Evolutionary conservation across 495 filamentous ascomycete genomes (phyloP), one percentile per base, ranked within the genome.

Genomic region (Xylaria palmicola): DNA sequence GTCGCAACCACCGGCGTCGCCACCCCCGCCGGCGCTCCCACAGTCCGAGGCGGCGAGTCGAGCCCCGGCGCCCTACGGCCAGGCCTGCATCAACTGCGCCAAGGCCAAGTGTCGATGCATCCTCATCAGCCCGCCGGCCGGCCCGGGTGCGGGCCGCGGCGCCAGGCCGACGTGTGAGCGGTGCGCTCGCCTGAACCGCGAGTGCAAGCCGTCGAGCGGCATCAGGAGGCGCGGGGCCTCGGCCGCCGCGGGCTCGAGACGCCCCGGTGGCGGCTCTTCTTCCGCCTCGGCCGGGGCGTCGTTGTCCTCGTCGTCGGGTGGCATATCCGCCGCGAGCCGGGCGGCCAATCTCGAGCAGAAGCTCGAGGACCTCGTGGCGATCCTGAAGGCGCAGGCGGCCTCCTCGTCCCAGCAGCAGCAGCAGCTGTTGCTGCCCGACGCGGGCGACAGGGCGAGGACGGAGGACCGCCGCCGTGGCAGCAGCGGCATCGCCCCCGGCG

Each of bases 21-120:
- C 37, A 17, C 27, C 48, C 37, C 6, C 48, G 29, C 27, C 58
- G 7, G 24, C 48, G 4, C 32, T 30, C 7, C 34, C 29, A 24
- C 45, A 19, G 36, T 10, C 44, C 20, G 44, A 59, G 8, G 24
- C 56, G 27, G 12, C 40, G 2, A 20, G 4, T 32, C 66, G 69
- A 5, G 64, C 63, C 49, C 62, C 69, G 2, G 68, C 67, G 12
- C 67, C 68, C 5, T 70, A 70, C 60, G 82, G 82, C 17, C 74
- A 80, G 27, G 81, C 84, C 9, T 86, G 84, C 62, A 70, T 75
- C 49, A 83, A 82, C 56, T 86, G 84, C 63, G 78, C 77, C 19
- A 77, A 75, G 12, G 78, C 82, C 26, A 86, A 85, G 64, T 83
- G 82, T 65, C 81, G 81, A 62, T 86, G 83, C 62, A 77, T 84